Conservation (phyloP, 352 stramenopile genomes). For the Pythium phragmiticola region DNA sequence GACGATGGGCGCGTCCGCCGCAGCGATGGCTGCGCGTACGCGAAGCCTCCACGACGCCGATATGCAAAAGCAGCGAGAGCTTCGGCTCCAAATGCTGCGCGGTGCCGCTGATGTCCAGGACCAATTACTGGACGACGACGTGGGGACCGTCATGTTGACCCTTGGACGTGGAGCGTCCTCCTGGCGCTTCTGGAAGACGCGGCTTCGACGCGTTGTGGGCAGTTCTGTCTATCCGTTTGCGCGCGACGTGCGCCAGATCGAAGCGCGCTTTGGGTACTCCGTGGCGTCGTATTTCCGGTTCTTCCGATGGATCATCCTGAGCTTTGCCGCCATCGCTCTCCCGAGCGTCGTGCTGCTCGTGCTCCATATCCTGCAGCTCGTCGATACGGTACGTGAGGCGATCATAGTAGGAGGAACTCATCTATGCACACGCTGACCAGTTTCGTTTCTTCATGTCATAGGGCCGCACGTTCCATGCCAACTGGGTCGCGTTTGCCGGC, state of each 20-base stretch:
- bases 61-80: constrained; percentile 40
- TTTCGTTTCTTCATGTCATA: background rate
- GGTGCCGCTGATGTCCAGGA: constrained; percentile 61
- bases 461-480: constrained; percentile 17
- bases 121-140: constrained; percentile 38
- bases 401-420: background rate
- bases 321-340: constrained; percentile 56
- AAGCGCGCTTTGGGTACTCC: constrained; percentile 77
- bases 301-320: constrained; percentile 77
- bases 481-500: constrained; percentile 33
- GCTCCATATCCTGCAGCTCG: constrained; percentile 45
- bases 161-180: background rate
- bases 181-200: constrained; percentile 32
- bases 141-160: background rate
- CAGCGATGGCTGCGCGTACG: constrained; percentile 21
- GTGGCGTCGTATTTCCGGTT: constrained; percentile 83
- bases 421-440: background rate
- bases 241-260: constrained; percentile 67
- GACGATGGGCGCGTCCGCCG: constrained; percentile 22
- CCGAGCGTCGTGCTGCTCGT: constrained; percentile 52
- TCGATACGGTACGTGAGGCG: constrained; percentile 21
- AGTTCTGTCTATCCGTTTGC: constrained; percentile 49
- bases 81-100: constrained; percentile 52
- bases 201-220: constrained; percentile 33
- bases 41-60: constrained; percentile 35